phyloP scores from a whole-genome alignment of 2,329 filamentous ascomycete species.

The Achaetomium macrosporum region DNA sequence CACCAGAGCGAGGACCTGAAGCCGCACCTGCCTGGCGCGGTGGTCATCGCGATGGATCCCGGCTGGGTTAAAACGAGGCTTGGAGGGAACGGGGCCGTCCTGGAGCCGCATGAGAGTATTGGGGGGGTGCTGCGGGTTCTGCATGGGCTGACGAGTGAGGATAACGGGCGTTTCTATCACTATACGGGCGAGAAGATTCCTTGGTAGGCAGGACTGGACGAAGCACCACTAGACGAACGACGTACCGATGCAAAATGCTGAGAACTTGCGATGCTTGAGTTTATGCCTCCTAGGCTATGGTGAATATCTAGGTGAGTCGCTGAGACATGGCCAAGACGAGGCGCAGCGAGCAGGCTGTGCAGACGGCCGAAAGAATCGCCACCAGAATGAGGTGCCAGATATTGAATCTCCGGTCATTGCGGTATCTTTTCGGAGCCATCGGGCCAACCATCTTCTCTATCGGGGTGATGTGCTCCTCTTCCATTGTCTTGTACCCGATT shows the following conservation, averaged over 20 bases:
- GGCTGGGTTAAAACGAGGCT: conserved; percentile 33
- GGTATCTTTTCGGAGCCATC: conserved; percentile 21
- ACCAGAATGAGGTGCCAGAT: conserved; percentile 18
- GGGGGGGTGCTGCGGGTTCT: conserved; percentile 67
- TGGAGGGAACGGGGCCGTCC: conserved; percentile 27
- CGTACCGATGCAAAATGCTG: not conserved
- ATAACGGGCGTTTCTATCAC: conserved; percentile 25
- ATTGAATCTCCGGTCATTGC: conserved; percentile 5
- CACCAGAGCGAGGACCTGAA: conserved; percentile 26
- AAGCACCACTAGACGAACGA: not conserved
- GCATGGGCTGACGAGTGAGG: conserved; percentile 56
- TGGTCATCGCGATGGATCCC: conserved; percentile 30
- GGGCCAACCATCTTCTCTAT: conserved; percentile 37
- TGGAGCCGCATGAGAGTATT: conserved; percentile 28
- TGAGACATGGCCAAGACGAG: not conserved
- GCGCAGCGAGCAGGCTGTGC: not conserved
- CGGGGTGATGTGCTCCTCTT: conserved; percentile 31
- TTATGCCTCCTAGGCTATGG: not conserved
- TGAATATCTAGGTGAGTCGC: not conserved
- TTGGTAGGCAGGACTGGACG: conserved; percentile 20
- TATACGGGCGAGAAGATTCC: conserved; percentile 21
- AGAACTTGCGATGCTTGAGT: not conserved
- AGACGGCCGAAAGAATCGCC: conserved; percentile 11
- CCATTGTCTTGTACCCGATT: conserved; percentile 28
- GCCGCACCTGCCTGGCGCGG: conserved; percentile 22